Conservation (phyloP, 441 rosid species). For the Codiaeum variegatum region DNA sequence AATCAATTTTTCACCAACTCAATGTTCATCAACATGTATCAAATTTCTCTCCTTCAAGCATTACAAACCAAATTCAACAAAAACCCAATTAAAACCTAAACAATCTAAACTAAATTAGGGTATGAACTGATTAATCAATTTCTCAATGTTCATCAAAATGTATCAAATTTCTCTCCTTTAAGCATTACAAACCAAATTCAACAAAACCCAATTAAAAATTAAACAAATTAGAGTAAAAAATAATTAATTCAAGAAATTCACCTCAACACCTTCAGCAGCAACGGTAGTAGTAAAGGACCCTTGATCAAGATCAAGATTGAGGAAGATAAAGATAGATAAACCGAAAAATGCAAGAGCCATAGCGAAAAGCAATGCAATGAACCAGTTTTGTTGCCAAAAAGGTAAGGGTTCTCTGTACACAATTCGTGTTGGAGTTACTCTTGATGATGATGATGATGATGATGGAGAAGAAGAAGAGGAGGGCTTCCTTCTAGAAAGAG, state of each 20-base stretch:
- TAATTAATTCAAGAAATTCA: constrained; percentile 15
- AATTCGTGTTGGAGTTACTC: constrained; percentile 31
- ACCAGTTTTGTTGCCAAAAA: constrained; percentile 90
- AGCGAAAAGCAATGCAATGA: constrained; percentile 58
- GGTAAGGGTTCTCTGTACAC: constrained; percentile 40
- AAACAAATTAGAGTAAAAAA: too few species aligned
- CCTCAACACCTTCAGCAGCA: constrained; percentile 64
- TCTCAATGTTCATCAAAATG: too few species aligned
- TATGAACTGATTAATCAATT: too few species aligned
- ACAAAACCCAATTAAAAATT: too few species aligned
- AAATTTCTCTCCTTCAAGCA: too few species aligned
- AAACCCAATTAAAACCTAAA: background rate
- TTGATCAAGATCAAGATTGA: constrained; percentile 52
- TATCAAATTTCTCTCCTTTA: too few species aligned
- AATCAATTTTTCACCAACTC: too few species aligned
- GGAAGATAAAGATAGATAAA: constrained; percentile 67
- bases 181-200: too few species aligned
- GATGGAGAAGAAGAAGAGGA: constrained; percentile 19
- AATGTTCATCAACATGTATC: too few species aligned
- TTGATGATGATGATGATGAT: constrained; percentile 17
- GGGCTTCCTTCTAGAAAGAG: constrained; percentile 55
- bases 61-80: background rate
- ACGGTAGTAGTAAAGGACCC: constrained; percentile 41
- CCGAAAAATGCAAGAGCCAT: constrained; percentile 73
- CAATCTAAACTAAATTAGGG: too few species aligned